phyloP scores from a whole-genome alignment of 305 asterid species.

The Plantago lanceolata region DNA sequence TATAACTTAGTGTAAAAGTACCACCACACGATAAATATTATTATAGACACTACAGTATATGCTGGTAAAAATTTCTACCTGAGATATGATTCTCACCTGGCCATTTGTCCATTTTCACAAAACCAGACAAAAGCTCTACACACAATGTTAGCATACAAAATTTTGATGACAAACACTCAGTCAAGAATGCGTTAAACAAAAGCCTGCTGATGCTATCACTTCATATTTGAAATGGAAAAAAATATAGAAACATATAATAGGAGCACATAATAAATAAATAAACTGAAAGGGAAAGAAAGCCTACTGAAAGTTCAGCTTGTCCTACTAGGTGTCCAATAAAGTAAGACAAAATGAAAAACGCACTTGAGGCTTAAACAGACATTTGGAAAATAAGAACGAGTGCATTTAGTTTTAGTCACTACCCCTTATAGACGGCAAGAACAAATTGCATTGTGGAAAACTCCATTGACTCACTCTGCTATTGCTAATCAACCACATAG shows the following conservation, averaged over 20 bases:
- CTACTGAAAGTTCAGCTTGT: slow-evolving; percentile 11
- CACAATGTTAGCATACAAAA: not conserved
- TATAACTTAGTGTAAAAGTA: no score
- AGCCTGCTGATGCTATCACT: slow-evolving; percentile 1
- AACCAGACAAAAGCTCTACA: not conserved
- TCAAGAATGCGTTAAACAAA: not conserved
- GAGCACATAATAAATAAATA: not conserved
- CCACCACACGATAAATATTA: no score
- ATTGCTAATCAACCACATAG: not conserved
- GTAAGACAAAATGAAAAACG: not conserved
- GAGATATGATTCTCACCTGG: no score
- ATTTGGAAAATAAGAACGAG: not conserved
- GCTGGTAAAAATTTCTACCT: no score
- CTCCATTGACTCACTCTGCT: not conserved
- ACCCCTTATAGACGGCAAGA: slow-evolving; percentile 6
- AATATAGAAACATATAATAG: no score
- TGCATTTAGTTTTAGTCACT: not conserved
- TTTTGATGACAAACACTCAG: no score
- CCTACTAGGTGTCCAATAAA: not conserved
- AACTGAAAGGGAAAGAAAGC: not conserved
- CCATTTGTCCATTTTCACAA: no score
- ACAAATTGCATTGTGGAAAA: not conserved
- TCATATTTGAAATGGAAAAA: no score
- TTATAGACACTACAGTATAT: no score
- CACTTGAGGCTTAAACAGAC: not conserved